Evolutionary conservation across 345 rosid species (phyloP).

Genomic region (Adansonia digitata): DNA sequence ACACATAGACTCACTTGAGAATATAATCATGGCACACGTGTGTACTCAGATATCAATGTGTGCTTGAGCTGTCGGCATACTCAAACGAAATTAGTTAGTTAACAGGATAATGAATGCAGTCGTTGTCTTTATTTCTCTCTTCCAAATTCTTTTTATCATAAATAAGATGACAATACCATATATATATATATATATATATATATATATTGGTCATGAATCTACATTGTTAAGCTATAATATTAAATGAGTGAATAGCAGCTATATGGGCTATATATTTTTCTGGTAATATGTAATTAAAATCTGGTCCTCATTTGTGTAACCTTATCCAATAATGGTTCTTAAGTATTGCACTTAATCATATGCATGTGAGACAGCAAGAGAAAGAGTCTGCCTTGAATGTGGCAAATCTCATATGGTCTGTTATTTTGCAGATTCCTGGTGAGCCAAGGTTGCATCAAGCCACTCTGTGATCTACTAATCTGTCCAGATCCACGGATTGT

Average conservation of each 20-base stretch:
- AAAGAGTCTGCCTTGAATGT: background rate
- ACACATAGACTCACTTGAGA: background rate
- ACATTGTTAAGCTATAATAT: background rate
- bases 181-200: no score
- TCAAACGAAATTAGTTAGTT: background rate
- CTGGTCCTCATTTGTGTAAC: background rate
- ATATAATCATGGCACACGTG: background rate
- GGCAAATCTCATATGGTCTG: slow-evolving; percentile 2
- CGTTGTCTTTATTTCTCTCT: background rate
- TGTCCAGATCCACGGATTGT: slow-evolving; percentile 83
- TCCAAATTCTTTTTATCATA: background rate
- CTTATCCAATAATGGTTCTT: background rate
- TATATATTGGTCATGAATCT: background rate
- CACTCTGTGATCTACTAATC: slow-evolving; percentile 72
- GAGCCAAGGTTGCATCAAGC: slow-evolving; percentile 71
- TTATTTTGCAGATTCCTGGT: slow-evolving; percentile 53
- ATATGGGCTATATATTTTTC: background rate
- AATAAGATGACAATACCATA: background rate
- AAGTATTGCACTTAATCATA: background rate
- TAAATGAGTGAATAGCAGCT: background rate
- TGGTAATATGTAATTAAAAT: background rate
- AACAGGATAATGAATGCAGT: background rate
- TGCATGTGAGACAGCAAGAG: background rate
- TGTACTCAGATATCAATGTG: background rate
- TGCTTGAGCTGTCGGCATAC: background rate